These are phyloP conservation scores for Torulaspora delbrueckii DNA, from an alignment of 805 yeast genomes.

Conservation along the genomic window DNA sequence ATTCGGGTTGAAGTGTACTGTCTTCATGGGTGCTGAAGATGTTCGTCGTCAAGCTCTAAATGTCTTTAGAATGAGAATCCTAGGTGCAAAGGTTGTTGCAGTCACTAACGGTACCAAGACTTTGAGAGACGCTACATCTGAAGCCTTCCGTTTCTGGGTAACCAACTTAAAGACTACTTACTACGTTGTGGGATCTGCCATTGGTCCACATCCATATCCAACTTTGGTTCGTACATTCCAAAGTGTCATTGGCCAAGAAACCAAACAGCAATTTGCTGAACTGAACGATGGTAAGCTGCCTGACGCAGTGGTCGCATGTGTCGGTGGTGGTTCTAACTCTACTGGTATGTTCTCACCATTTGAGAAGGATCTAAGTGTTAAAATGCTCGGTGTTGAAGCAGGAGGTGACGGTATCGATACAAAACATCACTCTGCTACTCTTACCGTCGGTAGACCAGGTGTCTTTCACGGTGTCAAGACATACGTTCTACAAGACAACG, in stretches of 20 bases:
- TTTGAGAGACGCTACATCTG: constrained; percentile 95
- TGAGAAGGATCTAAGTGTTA: constrained; percentile 72
- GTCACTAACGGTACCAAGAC: constrained; percentile 95
- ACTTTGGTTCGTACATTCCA: constrained; percentile 97
- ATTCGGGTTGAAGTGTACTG: constrained; percentile 89
- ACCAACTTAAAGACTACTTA: constrained; percentile 81
- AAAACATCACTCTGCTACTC: constrained; percentile 85
- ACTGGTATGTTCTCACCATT: constrained; percentile 95
- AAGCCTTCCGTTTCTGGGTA: constrained; percentile 95
- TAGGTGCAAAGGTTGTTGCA: constrained; percentile 93
- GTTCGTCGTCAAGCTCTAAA: constrained; percentile 97
- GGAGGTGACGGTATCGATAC: constrained; percentile 97
- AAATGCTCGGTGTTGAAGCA: constrained; percentile 92
- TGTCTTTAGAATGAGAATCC: constrained; percentile 93
- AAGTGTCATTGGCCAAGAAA: constrained; percentile 91
- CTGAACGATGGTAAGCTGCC: constrained; percentile 81
- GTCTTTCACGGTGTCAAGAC: constrained; percentile 98
- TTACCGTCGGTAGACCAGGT: constrained; percentile 94
- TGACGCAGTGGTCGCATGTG: constrained; percentile 94
- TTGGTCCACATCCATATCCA: constrained; percentile 99
- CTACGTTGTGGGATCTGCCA: constrained; percentile 95
- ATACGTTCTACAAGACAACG: constrained; percentile 80
- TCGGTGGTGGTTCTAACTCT: constrained; percentile 98
- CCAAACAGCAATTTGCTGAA: constrained; percentile 81
- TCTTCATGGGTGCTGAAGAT: constrained; percentile 99